These are phyloP conservation scores for Eucalyptus tenuipes DNA, from an alignment of 345 rosid species.

Conservation along the genomic window DNA sequence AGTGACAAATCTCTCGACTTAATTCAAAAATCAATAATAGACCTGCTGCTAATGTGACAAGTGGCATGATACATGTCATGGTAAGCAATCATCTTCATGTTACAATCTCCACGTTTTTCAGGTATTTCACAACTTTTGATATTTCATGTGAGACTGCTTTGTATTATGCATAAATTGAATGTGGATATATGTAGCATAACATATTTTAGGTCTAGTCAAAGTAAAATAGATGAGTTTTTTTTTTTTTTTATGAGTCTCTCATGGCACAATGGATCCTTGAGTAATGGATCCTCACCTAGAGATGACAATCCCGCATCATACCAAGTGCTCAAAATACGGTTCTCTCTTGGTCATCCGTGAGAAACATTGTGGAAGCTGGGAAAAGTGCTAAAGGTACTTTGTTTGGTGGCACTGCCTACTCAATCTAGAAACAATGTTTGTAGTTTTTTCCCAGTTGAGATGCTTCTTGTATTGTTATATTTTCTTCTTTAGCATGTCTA, in stretches of 20 bases:
- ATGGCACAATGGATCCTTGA: neutral
- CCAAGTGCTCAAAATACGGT: slow-evolving; percentile 51
- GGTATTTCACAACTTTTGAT: neutral
- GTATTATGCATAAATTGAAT: too few relatives aligned
- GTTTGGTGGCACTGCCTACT: neutral
- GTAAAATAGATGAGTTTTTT: too few relatives aligned
- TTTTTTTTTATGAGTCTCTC: neutral
- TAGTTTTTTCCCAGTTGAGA: neutral
- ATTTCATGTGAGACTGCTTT: accelerated
- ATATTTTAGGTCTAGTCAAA: too few relatives aligned
- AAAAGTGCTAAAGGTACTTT: slow-evolving; percentile 64
- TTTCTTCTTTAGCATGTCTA: neutral
- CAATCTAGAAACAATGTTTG: neutral
- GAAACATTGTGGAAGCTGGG: slow-evolving; percentile 59
- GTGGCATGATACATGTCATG: neutral
- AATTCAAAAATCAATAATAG: too few relatives aligned
- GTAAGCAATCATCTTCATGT: neutral
- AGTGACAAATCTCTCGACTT: accelerated
- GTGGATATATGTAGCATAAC: accelerated
- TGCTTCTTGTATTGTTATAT: neutral
- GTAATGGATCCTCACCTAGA: slow-evolving; percentile 2
- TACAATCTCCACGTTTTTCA: accelerated
- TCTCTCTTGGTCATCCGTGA: slow-evolving; percentile 61
- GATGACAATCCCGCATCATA: slow-evolving; percentile 1
- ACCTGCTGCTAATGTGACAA: accelerated